Percentiles rank a stretch among this genome's conserved stretches.
Evolutionary conservation across 2,329 filamentous ascomycete genomes (phyloP).

Genomic region (Albifimbria verrucaria): DNA sequence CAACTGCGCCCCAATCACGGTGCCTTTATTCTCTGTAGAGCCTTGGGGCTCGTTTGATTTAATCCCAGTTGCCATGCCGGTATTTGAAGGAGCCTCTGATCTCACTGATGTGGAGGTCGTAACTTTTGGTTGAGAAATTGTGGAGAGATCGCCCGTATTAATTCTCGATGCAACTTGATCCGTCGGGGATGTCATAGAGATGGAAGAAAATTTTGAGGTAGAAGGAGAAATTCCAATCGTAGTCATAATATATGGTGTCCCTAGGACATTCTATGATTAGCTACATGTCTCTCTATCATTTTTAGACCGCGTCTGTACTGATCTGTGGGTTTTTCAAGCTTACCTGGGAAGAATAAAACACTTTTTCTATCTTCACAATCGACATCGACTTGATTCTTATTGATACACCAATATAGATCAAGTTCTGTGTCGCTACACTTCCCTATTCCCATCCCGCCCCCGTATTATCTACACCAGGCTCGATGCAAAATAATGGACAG

Average conservation of each 20-base stretch:
- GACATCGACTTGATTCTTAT: conserved; percentile 5
- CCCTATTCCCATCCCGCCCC: conserved; percentile 17
- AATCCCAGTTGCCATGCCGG: background rate
- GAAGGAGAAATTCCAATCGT: background rate
- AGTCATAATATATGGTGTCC: background rate
- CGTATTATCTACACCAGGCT: conserved; percentile 13
- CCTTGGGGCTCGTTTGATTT: background rate
- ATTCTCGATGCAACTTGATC: background rate
- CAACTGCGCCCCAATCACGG: background rate
- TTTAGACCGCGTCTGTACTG: background rate
- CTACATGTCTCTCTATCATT: background rate
- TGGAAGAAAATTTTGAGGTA: no score
- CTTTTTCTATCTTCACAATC: background rate
- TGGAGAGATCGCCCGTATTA: background rate
- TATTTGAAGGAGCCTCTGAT: background rate
- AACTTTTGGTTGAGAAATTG: no score
- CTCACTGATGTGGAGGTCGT: no score
- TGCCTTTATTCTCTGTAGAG: background rate
- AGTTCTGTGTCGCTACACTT: conserved; percentile 6
- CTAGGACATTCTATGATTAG: background rate
- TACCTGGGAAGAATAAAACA: background rate
- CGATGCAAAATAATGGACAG: conserved; percentile 31
- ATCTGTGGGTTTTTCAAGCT: background rate
- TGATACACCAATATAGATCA: conserved; percentile 23
- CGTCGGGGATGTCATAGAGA: no score